Evolutionary conservation across 768 basidiomycete species (phyloP), one percentile per base, ranked within the genome.

Genomic region (Tylopilus vinaceipallidus): DNA sequence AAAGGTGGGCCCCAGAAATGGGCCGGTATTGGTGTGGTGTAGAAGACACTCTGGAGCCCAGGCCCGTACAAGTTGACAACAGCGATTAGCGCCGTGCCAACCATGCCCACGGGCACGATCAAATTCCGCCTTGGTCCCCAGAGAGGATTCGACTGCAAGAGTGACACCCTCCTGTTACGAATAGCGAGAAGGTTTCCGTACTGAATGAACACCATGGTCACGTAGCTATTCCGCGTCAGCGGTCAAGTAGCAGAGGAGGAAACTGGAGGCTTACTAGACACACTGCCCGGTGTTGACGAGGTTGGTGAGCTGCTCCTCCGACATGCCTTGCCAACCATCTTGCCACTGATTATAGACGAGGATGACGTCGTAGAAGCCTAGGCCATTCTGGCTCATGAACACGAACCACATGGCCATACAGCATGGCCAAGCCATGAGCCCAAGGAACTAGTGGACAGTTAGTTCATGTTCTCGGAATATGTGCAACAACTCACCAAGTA

Each of bases 1-100:
- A 78, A 73, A 2, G 77, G 76, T 24, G 75, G 63, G 13, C 74
- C 67, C 77, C 77, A 79, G 59, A 76, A 79, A 70, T 71, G 75
- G 2, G 65, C 58, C 2, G 73, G 76, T 23, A 78, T 76, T 6
- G 73, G 71, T 2, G 71, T 58, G 4, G 76, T 79, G 2, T 27
- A 30, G 43, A 79, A 79, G 22, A 78, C 73, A 0, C 37, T 22
- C 45, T 77, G 73, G n/a, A 79, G 53, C 2, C 75, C 75, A 6
- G 59, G 66, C 2, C 75, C 77, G 32, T 79, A 75, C 30, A 75
- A 48, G 52, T 77, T 76, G 45, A 65, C 66, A 1, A 78, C 54
- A 0, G 74, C 74, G 46, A 79, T 70, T 23, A 79, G 57, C 14
- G 67, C 68, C 13, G 76, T 77, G 2, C 61, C 65, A 49, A 66